A percentile compares a stretch with the other conserved stretches of the same genome.
Evolutionary conservation across 2,329 filamentous ascomycete species (phyloP).

Genomic region (Xylariomycetidae sp.): DNA sequence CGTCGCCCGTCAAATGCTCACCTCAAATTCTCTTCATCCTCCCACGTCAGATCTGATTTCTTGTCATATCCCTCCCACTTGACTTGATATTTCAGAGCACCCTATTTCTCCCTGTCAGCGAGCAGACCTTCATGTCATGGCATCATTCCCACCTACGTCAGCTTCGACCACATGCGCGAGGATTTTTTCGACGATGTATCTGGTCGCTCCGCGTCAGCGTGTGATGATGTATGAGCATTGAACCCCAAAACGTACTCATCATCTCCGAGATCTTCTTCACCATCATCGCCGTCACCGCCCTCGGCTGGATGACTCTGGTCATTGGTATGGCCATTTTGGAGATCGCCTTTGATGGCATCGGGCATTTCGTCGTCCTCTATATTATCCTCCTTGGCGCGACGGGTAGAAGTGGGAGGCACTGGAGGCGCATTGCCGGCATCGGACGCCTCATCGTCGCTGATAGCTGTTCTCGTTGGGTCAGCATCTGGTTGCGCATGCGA

Average conservation of each 20-base stretch:
- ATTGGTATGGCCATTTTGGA: no score
- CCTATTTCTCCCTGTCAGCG: slow-evolving; percentile 29
- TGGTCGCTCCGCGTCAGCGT: no score
- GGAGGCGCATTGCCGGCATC: slow-evolving; percentile 23
- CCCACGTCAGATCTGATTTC: slow-evolving; percentile 70
- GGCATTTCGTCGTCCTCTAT: slow-evolving; percentile 22
- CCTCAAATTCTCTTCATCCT: slow-evolving; percentile 67
- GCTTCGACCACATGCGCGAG: slow-evolving; percentile 58
- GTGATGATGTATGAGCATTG: no score
- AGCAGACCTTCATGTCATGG: background rate
- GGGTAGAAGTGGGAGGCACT: slow-evolving; percentile 9
- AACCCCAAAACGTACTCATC: slow-evolving; percentile 24
- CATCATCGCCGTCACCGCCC: slow-evolving; percentile 12
- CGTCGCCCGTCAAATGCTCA: slow-evolving; percentile 34
- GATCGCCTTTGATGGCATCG: slow-evolving; percentile 13
- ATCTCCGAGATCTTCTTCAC: slow-evolving; percentile 21
- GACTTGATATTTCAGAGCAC: slow-evolving; percentile 59
- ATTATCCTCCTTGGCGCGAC: slow-evolving; percentile 15
- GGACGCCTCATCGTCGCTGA: slow-evolving; percentile 39
- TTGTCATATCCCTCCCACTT: slow-evolving; percentile 79
- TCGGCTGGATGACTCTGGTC: no score
- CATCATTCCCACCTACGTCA: slow-evolving; percentile 35
- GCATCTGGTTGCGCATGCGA: no score
- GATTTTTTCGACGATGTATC: slow-evolving; percentile 73
- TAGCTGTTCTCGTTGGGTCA: slow-evolving; percentile 20